Base-by-base conservation (phyloP, 345 rosid species). In the Eucalyptus cladocalyx region DNA sequence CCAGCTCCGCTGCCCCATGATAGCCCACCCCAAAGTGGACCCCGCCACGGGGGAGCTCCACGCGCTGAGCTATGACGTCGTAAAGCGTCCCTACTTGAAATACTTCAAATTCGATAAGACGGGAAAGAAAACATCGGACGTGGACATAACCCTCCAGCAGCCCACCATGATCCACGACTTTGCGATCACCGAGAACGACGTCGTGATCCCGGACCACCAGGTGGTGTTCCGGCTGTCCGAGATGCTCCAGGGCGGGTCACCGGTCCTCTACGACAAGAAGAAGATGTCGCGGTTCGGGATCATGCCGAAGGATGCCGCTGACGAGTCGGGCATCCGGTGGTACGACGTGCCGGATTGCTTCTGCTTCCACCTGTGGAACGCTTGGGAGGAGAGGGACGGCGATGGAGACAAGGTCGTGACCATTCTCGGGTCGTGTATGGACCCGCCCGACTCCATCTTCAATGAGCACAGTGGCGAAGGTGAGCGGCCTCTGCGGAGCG, bases 101-200 rank as follows among this genome's bases (percentile, higher is more conserved):
- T 97, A 97, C 91, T 87, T 95, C 67, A 91, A 90, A 83, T 94
- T 97, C 56, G 94, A 91, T 86, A 83, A 87, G 89, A 53, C 87
- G 76, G 97, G 96, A 5, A 91, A 86, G 87, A 95, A 92, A 91
- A 91, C 94, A 89, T 92, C 93, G 91, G 97, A 93, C 67, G 88
- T 95, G 81, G 91, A 91, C 56, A 91, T 96, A 53, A 48, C 93
- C 1, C 93, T 97, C 43, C 72, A 88, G 15, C 91, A 92, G 42
- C 94, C 99, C 1, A 95, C 96, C 32, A 95, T 96, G 97, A 90
- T 97, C 6, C 99, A 96, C 65, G 99, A 96, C 90, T 96, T 97
- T 17, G 96, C 96, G 5, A 92, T 96, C 47, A 95, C 99, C 2
- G 90, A 93, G 60, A 93, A 92, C 45, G 93, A 86, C 14, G 94